phyloP scores from a whole-genome alignment of 257 asterid species.

The Nicotiana otophora region DNA sequence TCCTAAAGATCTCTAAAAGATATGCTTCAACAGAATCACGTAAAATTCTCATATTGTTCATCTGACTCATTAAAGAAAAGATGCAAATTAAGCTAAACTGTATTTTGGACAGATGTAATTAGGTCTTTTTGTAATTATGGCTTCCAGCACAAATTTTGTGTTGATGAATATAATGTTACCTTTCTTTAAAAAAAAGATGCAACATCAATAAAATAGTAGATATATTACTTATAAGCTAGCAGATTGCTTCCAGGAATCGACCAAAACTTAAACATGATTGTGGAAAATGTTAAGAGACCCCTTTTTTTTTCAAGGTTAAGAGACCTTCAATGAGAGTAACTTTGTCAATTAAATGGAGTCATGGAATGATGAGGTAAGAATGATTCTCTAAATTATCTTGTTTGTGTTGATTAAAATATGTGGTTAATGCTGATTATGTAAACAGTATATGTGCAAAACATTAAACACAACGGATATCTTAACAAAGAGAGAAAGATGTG shows the following conservation, averaged over 20 bases:
- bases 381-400: background rate
- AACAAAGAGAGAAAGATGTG: background rate
- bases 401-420: background rate
- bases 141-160: no score
- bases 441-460: background rate
- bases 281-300: background rate
- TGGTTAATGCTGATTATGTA: conserved; percentile 6
- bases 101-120: no score
- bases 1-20: background rate
- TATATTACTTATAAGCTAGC: background rate
- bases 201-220: background rate
- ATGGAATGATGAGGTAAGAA: background rate
- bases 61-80: background rate
- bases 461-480: background rate
- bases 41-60: conserved; percentile 7
- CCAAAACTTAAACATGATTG: background rate
- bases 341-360: background rate
- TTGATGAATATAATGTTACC: no score
- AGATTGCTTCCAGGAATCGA: background rate
- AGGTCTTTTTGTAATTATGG: no score
- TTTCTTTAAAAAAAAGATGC: background rate
- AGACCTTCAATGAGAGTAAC: background rate
- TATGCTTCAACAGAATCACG: background rate
- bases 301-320: background rate
- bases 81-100: no score